Conservation (phyloP, 1,139 yeast genomes). For the Waltiozyma sp. region DNA sequence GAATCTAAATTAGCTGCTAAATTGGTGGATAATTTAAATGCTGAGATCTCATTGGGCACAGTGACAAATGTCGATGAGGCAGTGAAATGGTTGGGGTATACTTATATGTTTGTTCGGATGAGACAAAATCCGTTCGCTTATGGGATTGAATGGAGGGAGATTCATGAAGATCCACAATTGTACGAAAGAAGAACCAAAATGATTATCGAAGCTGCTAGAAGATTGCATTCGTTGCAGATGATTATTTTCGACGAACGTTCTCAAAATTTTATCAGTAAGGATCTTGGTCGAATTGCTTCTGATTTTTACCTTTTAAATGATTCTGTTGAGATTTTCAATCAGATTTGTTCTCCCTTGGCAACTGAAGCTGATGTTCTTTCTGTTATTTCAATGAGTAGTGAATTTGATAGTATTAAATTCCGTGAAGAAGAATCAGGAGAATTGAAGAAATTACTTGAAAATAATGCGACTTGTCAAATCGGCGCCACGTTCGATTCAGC, state of each 20-base stretch:
- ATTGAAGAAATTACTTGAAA: slow-evolving; percentile 49
- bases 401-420: slow-evolving; percentile 81
- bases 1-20: slow-evolving; percentile 75
- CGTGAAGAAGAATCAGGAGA: slow-evolving; percentile 83
- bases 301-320: slow-evolving; percentile 83
- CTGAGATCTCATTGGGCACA: slow-evolving; percentile 91
- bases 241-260: slow-evolving; percentile 82
- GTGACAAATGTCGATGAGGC: slow-evolving; percentile 94
- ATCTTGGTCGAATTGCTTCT: slow-evolving; percentile 87
- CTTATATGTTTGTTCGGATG: slow-evolving; percentile 92
- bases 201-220: slow-evolving; percentile 69
- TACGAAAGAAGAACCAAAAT: slow-evolving; percentile 64
- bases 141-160: slow-evolving; percentile 84
- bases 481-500: slow-evolving; percentile 70
- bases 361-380: slow-evolving; percentile 89
- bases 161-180: slow-evolving; percentile 73
- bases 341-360: slow-evolving; percentile 72
- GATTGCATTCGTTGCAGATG: slow-evolving; percentile 82
- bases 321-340: slow-evolving; percentile 82
- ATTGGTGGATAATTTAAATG: slow-evolving; percentile 84
- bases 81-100: slow-evolving; percentile 92
- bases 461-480: slow-evolving; percentile 66
- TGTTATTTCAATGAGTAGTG: slow-evolving; percentile 86
- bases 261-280: slow-evolving; percentile 72
- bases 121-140: slow-evolving; percentile 86